Base-by-base conservation (phyloP, 495 filamentous ascomycete species). In the Podospora bellae-mahoneyi region DNA sequence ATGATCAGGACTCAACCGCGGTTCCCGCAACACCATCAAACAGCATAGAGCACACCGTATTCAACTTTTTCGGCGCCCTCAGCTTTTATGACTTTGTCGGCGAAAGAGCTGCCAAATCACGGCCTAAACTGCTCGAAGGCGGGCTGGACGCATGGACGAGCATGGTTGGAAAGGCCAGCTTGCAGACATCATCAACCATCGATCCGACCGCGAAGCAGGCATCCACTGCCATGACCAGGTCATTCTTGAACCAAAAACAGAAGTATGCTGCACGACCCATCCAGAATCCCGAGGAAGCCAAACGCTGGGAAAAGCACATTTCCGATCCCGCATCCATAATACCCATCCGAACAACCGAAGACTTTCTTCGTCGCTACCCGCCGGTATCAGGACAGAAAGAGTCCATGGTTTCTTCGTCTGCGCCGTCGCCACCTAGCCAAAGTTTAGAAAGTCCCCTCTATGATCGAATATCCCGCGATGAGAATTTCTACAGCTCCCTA, bases 141-240 rank as follows among this genome's bases (percentile, higher is more conserved):
- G 95, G 95, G 0, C 76, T 98, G 16, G 87, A 93, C 62, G 90
- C 92, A 55, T 99, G 95, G 95, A 84, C 89, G 30, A 87, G 91
- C 73, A 75, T 94, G 16, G 75, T 96, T 59, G 94, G 96, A 16
- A 78, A 77, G n/a, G 84, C 86, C 67, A 88, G 89, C 3, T 83
- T 97, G 23, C 71, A 82, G 65, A 75, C 72, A 16, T 78, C 76
- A 9, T 69, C 74, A 30, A 71, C 78, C 0, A 68, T 60, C 1
- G 55, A 20, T 5, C 39, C 39, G 0, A 18, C 66, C 2, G 27
- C 63, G 7, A 60, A 58, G 26, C 65, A 7, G 13, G 9, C 28
- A 5, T 32, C 27, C n/a, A 39, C 18, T 34, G 39, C 74, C 66
- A 56, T 68, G 39, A 71, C 67, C 55, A 65, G 57, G 20, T 64